Conservation (phyloP, 2,329 filamentous ascomycete genomes). For the Chaetomiaceae sp. region DNA sequence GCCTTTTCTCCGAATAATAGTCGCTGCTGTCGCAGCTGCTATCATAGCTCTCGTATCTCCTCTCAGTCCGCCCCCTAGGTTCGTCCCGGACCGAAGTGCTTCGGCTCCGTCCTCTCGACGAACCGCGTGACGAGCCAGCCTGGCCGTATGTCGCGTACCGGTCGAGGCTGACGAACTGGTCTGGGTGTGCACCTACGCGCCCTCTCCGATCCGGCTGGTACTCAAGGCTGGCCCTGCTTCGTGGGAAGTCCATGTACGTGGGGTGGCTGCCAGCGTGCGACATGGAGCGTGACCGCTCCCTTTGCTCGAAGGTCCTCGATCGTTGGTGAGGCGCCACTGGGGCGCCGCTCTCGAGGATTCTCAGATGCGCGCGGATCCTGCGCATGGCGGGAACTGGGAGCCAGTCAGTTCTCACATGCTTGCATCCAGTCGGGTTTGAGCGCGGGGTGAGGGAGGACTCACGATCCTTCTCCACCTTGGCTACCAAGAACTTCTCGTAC, state of each 20-base stretch:
- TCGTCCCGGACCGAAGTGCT: constrained; percentile 13
- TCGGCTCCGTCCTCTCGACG: constrained; percentile 7
- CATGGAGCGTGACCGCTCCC: constrained; percentile 12
- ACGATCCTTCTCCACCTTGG: constrained; percentile 28
- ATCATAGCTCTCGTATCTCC: constrained; percentile 13
- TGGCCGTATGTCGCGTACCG: constrained; percentile 14
- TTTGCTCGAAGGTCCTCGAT: constrained; percentile 11
- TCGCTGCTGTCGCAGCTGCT: constrained; percentile 14
- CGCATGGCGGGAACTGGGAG: constrained; percentile 16
- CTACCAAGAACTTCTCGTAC: constrained; percentile 28
- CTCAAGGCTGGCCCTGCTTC: constrained; percentile 12
- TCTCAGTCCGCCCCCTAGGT: constrained; percentile 7
- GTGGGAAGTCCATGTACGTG: constrained; percentile 5
- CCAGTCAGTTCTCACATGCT: neutral
- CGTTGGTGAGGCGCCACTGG: constrained; percentile 10
- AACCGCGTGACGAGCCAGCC: constrained; percentile 8
- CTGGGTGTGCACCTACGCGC: constrained; percentile 12
- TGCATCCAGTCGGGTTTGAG: too few relatives aligned
- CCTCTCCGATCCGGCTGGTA: constrained; percentile 11
- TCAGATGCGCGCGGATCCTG: constrained; percentile 19
- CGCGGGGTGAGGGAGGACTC: too few relatives aligned
- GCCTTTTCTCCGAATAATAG: constrained; percentile 18
- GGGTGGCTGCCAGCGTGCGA: neutral
- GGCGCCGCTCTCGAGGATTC: constrained; percentile 18
- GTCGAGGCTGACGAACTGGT: constrained; percentile 16